These are phyloP conservation scores for Arctostaphylos glauca DNA, from an alignment of 148 eudicot species.

Conservation along the genomic window DNA sequence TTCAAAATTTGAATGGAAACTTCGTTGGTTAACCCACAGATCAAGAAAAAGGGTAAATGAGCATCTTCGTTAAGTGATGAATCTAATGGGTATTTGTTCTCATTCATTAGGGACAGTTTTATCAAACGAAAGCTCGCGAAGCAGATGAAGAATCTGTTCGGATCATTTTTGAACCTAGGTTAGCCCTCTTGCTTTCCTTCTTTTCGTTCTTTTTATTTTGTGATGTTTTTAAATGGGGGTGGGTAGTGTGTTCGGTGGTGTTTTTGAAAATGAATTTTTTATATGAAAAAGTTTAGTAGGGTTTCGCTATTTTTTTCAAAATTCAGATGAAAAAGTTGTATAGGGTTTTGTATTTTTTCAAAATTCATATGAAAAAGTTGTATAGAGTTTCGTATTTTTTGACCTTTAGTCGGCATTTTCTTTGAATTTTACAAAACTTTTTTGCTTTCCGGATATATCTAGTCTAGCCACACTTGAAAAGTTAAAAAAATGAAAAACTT, in stretches of 20 bases:
- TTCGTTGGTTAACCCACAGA: not conserved
- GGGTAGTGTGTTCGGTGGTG: not conserved
- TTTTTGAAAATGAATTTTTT: too few species aligned
- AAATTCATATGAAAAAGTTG: too few species aligned
- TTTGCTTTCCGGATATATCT: too few species aligned
- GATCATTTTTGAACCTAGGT: slow-evolving; percentile 42
- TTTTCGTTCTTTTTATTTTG: not conserved
- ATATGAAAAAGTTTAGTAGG: too few species aligned
- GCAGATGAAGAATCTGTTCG: slow-evolving; percentile 48
- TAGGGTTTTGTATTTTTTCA: too few species aligned
- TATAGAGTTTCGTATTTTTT: too few species aligned
- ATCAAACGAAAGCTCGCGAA: slow-evolving; percentile 42
- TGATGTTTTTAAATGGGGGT: not conserved
- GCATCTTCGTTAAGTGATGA: not conserved
- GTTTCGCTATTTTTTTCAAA: too few species aligned
- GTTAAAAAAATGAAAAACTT: too few species aligned
- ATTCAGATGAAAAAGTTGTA: too few species aligned
- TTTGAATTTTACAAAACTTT: too few species aligned
- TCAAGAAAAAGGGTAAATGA: not conserved
- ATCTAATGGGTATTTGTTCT: not conserved
- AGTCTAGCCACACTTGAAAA: too few species aligned
- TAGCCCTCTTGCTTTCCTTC: not conserved
- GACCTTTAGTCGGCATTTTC: too few species aligned
- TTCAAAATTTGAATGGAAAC: not conserved
- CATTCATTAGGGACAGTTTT: slow-evolving; percentile 33